Evolutionary conservation across 1,139 yeast genomes (phyloP).

Genomic region (Pneumocystis murina): DNA sequence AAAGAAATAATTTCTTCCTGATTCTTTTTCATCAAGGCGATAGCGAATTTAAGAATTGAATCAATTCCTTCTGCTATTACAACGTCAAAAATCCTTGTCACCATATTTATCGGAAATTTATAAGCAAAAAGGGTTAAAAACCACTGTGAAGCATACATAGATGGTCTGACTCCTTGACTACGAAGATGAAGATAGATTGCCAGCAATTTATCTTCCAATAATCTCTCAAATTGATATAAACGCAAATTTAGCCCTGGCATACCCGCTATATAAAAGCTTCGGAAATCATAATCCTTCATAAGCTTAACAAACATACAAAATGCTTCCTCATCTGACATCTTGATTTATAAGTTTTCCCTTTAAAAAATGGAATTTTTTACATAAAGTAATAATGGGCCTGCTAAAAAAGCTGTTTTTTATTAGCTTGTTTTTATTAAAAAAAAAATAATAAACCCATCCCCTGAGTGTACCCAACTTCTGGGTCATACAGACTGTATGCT

Average conservation of each 20-base stretch:
- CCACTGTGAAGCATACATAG: constrained; percentile 97
- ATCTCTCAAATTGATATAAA: constrained; percentile 76
- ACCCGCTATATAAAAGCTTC: constrained; percentile 66
- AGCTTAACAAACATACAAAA: constrained; percentile 65
- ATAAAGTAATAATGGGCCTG: neutral
- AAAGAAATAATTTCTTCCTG: constrained; percentile 43
- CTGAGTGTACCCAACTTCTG: constrained; percentile 92
- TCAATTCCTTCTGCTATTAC: constrained; percentile 82
- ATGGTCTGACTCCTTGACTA: constrained; percentile 71
- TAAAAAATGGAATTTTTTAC: neutral
- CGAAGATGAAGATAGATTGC: constrained; percentile 57
- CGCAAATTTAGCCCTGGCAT: constrained; percentile 85
- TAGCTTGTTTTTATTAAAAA: constrained; percentile 40
- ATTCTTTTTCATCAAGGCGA: constrained; percentile 59
- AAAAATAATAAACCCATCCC: constrained; percentile 86
- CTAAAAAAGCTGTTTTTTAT: neutral
- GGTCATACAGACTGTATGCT: constrained; percentile 72
- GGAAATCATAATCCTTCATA: constrained; percentile 69
- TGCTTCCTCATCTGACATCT: constrained; percentile 69
- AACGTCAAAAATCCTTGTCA: constrained; percentile 67
- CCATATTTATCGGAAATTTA: constrained; percentile 75
- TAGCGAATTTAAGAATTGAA: constrained; percentile 63
- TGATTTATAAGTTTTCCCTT: constrained; percentile 25
- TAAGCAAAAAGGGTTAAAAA: constrained; percentile 72
- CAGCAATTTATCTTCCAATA: constrained; percentile 57